phyloP scores from a whole-genome alignment of 164 flowering plant genomes.

The Kalanchoe fedtschenkoi region DNA sequence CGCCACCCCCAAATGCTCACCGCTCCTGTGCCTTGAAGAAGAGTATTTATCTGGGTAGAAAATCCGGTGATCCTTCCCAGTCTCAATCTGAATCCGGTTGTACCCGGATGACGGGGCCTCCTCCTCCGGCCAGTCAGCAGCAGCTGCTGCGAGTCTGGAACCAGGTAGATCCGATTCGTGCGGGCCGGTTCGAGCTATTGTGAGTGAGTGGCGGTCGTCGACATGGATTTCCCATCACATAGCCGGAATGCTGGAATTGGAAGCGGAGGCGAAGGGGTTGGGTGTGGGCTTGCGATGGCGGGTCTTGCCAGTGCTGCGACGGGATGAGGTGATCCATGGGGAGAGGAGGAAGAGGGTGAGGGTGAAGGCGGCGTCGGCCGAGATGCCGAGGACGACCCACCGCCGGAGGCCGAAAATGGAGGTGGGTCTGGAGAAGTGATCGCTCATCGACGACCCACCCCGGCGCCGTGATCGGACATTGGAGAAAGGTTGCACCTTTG shows the following conservation, averaged over 20 bases:
- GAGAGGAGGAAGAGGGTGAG: constrained; percentile 40
- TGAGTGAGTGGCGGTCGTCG: constrained; percentile 20
- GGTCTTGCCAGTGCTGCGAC: constrained; percentile 12
- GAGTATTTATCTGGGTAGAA: constrained; percentile 31
- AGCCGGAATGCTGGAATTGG: too few species aligned
- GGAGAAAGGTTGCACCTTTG: not conserved
- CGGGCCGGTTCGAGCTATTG: too few species aligned
- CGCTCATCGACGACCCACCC: constrained; percentile 19
- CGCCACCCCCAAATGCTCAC: constrained; percentile 20
- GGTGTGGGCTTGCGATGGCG: not conserved
- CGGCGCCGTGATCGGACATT: constrained; percentile 16
- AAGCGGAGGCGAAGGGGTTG: not conserved
- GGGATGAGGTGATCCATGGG: constrained; percentile 37
- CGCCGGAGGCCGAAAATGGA: constrained; percentile 44
- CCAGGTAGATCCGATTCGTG: too few species aligned
- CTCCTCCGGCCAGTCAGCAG: constrained; percentile 25
- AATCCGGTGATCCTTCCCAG: constrained; percentile 45
- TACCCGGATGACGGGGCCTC: constrained; percentile 24
- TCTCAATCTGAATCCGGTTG: constrained; percentile 40
- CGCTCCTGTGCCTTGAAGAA: constrained; percentile 20
- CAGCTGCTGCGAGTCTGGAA: constrained; percentile 24
- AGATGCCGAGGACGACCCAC: constrained; percentile 44
- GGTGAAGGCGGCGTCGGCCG: constrained; percentile 41
- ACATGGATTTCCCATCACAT: too few species aligned
- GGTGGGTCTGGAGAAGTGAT: constrained; percentile 40